Percentiles rank a stretch among this genome's conserved stretches.
phyloP scores from a whole-genome alignment of 208 protist genomes.

The Wallacemonas rigidus region DNA sequence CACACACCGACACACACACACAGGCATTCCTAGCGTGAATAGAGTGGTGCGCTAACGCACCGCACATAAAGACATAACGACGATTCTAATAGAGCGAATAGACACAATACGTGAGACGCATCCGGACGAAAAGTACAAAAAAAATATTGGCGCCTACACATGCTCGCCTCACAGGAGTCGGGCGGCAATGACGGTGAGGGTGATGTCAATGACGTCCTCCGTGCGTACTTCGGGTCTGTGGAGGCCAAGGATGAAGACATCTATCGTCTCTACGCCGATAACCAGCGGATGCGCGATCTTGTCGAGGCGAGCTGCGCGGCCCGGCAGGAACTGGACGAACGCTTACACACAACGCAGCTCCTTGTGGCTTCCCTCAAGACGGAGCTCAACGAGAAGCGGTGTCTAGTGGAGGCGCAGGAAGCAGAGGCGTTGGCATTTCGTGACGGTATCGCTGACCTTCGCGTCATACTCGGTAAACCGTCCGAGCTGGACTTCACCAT shows the following conservation, averaged over 20 bases:
- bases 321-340: conserved; percentile 53
- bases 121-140: no score
- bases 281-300: conserved; percentile 65
- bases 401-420: conserved; percentile 52
- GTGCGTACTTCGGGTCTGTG: conserved; percentile 72
- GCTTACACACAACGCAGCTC: conserved; percentile 31
- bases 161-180: conserved; percentile 2
- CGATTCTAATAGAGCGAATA: no score
- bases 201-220: conserved; percentile 64
- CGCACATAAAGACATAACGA: no score
- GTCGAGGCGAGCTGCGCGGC: conserved; percentile 42
- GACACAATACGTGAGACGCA: no score
- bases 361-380: conserved; percentile 50
- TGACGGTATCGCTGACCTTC: conserved; percentile 34
- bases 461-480: conserved; percentile 38
- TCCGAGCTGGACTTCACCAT: conserved; percentile 51
- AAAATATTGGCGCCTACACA: background rate
- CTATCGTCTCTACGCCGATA: conserved; percentile 70
- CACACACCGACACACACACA: no score
- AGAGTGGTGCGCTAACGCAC: no score
- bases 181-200: conserved; percentile 25
- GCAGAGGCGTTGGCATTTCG: conserved; percentile 33
- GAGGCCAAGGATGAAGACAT: conserved; percentile 78
- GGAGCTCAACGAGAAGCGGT: conserved; percentile 56
- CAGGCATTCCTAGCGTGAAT: no score